A percentile compares a stretch with the other conserved stretches of the same genome.
These are phyloP conservation scores for Houttuynia cordata DNA, from an alignment of 164 flowering plant species.

Conservation along the genomic window DNA sequence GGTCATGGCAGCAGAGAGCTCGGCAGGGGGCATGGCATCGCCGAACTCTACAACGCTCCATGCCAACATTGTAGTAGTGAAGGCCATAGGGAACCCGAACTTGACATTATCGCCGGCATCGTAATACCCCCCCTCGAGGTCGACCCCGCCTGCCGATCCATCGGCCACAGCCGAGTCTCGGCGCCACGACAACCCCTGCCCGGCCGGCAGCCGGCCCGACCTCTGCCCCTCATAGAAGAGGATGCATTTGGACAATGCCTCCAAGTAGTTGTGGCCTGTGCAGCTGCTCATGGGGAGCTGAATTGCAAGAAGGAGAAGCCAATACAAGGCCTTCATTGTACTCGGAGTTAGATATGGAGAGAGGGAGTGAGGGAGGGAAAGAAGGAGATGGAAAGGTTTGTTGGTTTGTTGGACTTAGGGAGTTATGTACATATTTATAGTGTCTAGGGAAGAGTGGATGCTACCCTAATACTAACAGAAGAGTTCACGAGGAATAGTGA, in stretches of 20 bases:
- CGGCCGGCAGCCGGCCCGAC: slow-evolving; percentile 62
- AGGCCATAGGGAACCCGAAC: slow-evolving; percentile 92
- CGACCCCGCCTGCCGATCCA: slow-evolving; percentile 35
- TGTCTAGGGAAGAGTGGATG: neutral
- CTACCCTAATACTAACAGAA: neutral
- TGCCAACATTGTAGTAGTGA: slow-evolving; percentile 78
- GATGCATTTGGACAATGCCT: slow-evolving; percentile 68
- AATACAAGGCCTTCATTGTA: neutral
- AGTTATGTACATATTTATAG: neutral
- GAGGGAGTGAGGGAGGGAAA: neutral
- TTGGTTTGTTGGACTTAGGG: neutral
- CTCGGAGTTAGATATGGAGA: neutral
- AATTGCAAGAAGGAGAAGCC: slow-evolving; percentile 4
- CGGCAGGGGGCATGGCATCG: slow-evolving; percentile 53
- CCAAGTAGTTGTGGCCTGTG: slow-evolving; percentile 41
- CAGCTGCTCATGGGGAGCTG: slow-evolving; percentile 4
- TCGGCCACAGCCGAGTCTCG: slow-evolving; percentile 66
- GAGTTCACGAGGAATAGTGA: slow-evolving; percentile 4
- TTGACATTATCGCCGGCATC: slow-evolving; percentile 95
- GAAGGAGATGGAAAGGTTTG: neutral
- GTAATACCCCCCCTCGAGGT: slow-evolving; percentile 87
- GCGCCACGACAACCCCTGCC: slow-evolving; percentile 66
- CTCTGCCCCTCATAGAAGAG: slow-evolving; percentile 87
- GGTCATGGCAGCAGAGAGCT: slow-evolving; percentile 45
- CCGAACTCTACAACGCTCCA: slow-evolving; percentile 94